Percentiles rank a stretch among this genome's conserved stretches.
phyloP scores from a whole-genome alignment of 2,329 filamentous ascomycete genomes.

The Akanthomyces muscarius region DNA sequence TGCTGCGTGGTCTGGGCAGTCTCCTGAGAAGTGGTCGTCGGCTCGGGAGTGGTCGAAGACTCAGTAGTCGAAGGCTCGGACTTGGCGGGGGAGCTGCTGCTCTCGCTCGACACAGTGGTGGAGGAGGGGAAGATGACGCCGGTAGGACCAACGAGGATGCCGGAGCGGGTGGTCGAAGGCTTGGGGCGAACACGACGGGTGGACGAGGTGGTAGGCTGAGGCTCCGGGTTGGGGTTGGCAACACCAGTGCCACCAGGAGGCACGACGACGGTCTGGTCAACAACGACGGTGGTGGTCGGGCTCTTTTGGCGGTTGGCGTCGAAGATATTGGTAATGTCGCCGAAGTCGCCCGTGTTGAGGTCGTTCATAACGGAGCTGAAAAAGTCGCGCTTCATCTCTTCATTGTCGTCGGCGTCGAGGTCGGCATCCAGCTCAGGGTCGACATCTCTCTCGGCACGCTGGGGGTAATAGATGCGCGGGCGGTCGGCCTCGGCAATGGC shows the following conservation, averaged over 20 bases:
- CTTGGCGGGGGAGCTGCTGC: background rate
- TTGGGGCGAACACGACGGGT: conserved; percentile 18
- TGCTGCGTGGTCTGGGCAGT: conserved; percentile 15
- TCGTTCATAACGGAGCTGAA: background rate
- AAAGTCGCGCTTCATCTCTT: conserved; percentile 12
- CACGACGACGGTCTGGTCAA: conserved; percentile 11
- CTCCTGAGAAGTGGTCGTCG: background rate
- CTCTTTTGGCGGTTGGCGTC: conserved; percentile 20
- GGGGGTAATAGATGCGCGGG: conserved; percentile 55
- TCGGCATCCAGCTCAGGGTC: conserved; percentile 21
- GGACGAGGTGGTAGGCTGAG: conserved; percentile 20
- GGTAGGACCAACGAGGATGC: conserved; percentile 27
- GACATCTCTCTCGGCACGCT: conserved; percentile 49
- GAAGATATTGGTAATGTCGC: conserved; percentile 16
- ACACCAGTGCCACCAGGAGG: conserved; percentile 17
- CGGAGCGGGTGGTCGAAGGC: conserved; percentile 16
- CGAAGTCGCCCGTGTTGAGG: background rate
- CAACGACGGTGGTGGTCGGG: conserved; percentile 25
- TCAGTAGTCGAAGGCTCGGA: background rate
- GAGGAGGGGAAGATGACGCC: conserved; percentile 23
- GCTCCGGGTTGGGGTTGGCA: conserved; percentile 8
- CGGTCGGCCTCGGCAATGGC: conserved; percentile 42
- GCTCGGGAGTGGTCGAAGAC: background rate
- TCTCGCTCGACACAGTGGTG: background rate
- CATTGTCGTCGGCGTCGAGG: conserved; percentile 16